Conservation (phyloP, 805 yeast genomes). For the Nakazawaea ambrosiae region DNA sequence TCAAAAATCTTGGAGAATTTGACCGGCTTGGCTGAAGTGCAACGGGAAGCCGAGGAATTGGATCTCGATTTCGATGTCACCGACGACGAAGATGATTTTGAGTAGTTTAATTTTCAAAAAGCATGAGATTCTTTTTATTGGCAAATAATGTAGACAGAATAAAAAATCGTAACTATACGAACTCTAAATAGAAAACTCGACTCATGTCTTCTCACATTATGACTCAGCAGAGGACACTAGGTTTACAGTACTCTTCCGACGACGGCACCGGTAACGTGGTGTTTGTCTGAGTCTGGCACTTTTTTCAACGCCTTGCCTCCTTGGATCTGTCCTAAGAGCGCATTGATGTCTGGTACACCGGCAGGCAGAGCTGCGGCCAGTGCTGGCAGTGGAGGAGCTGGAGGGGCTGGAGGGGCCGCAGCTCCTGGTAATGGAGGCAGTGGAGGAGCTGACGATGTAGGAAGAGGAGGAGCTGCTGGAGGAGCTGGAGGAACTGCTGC, state of each 20-base stretch:
- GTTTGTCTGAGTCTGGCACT: conserved; percentile 42
- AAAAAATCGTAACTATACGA: not conserved
- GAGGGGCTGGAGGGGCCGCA: conserved; percentile 20
- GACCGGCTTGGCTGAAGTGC: conserved; percentile 74
- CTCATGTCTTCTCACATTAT: no score
- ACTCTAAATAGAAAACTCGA: no score
- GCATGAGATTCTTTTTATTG: not conserved
- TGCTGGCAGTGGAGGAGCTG: conserved; percentile 25
- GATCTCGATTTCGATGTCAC: conserved; percentile 29
- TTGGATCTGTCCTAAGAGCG: conserved; percentile 50
- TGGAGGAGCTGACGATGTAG: conserved; percentile 19
- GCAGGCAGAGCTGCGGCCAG: conserved; percentile 26
- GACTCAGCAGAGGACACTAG: no score
- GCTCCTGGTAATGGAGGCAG: conserved; percentile 13
- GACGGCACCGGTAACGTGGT: conserved; percentile 34
- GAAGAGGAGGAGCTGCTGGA: conserved; percentile 20
- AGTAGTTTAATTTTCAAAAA: no score
- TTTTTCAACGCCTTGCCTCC: conserved; percentile 44
- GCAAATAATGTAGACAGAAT: no score
- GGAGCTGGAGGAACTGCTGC: conserved; percentile 18
- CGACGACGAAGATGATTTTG: conserved; percentile 26
- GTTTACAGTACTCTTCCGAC: conserved; percentile 45
- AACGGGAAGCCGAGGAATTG: conserved; percentile 58
- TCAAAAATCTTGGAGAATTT: conserved; percentile 62
- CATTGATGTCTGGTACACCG: conserved; percentile 31